Evolutionary conservation across 2,329 filamentous ascomycete species (phyloP).

Genomic region (Penicillium sp.): DNA sequence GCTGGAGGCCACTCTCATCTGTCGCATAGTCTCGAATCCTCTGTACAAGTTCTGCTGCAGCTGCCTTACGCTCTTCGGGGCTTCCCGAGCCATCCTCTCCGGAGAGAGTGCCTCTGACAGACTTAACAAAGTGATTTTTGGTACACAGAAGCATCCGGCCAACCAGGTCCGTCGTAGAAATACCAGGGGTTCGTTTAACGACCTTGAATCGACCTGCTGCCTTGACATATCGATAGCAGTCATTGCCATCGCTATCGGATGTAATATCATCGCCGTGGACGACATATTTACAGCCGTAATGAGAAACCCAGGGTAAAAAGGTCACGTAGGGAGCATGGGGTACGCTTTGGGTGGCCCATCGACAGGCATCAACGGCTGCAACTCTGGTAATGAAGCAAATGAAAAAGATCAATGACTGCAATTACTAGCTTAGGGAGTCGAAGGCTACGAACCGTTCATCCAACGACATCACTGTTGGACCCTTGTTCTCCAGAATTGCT

Average conservation of each 20-base stretch:
- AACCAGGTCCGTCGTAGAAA: constrained; percentile 97
- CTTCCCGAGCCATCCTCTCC: constrained; percentile 73
- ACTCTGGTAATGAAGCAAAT: constrained; percentile 54
- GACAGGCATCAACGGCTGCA: constrained; percentile 88
- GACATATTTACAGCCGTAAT: constrained; percentile 93
- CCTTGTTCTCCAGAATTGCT: constrained; percentile 94
- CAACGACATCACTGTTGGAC: constrained; percentile 94
- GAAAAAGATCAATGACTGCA: background rate
- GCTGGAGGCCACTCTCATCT: constrained; percentile 74
- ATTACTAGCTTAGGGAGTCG: background rate
- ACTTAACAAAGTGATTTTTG: constrained; percentile 88
- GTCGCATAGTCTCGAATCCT: constrained; percentile 84
- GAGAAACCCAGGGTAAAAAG: constrained; percentile 85
- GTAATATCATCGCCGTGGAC: constrained; percentile 98
- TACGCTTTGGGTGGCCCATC: constrained; percentile 86
- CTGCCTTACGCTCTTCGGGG: constrained; percentile 62
- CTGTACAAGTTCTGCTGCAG: constrained; percentile 69
- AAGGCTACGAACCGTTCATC: constrained; percentile 67
- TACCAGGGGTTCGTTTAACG: constrained; percentile 92
- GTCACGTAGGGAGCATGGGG: constrained; percentile 93
- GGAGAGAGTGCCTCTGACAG: constrained; percentile 65
- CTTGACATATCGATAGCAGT: constrained; percentile 98
- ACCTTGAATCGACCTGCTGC: constrained; percentile 91
- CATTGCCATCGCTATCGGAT: constrained; percentile 86
- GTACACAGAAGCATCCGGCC: constrained; percentile 97